Evolutionary conservation across 108 stramenopile species (phyloP), one percentile per base, ranked within the genome.

Genomic region (Aurantiochytrium sp.): DNA sequence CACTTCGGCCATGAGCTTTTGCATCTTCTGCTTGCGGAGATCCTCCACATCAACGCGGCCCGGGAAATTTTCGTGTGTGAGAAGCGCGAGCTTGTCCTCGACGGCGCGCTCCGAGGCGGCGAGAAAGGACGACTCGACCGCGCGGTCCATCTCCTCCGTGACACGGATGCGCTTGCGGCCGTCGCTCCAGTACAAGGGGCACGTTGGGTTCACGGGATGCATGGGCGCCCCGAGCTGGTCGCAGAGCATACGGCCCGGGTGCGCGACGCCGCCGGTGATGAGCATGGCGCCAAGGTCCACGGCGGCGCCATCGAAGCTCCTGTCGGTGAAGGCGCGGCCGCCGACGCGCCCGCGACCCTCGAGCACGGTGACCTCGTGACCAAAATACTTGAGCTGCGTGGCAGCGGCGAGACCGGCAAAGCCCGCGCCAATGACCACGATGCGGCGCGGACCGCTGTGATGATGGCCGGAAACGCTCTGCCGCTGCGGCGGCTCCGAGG

Each of bases 241-340:
- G 45, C 42, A 27, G 73, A 81, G 73, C 45, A 81, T 22, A 24
- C 45, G 39, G 32, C 21, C 39, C 6, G 73, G 73, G 30, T 81
- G 73, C 1, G 73, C 73, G 12, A 81, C 73, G n/a, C 73, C 73
- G 0, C 73, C 73, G 45, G 73, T 81, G 2, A 81, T 81, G 42
- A 81, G 73, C 73, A 81, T 81, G n/a, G 73, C 73, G 45, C 73
- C 73, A 19, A 81, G 42, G 3, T 81, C 73, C 21, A 81, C 73
- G 30, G 73, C 36, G 15, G 73, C 73, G 36, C 73, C 73, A 19
- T 48, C 45, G 24, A 81, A 81, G 45, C 42, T 48, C 24, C 39
- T 22, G 45, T 81, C 73, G 6, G 73, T 81, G 73, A 81, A 48
- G 10, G 45, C 73, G 45, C 73, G 73, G 32, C 73, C 73, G 50